Base-by-base conservation (phyloP, 495 filamentous ascomycete species). In the Cairneyella variabilis region DNA sequence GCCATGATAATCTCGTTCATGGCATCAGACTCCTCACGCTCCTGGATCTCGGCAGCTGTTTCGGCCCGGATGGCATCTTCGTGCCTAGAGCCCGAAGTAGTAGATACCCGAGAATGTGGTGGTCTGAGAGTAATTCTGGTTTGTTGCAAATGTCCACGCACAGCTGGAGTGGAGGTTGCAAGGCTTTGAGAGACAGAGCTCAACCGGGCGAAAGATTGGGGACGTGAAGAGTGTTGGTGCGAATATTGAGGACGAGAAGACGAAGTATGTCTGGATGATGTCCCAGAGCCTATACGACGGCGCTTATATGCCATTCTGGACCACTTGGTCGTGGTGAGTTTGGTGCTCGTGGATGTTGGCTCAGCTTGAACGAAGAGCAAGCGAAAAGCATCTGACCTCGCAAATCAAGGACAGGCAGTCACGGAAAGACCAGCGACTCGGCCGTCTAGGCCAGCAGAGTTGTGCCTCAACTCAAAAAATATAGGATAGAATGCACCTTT, bases 1-100 rank as follows among this genome's bases (percentile, higher is more conserved):
- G 89, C 91, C 79, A 91, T 89, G 52, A 97, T 83, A 27, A 93
- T 72, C 66, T 95, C 90, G 54, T 82, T 79, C 20, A 86, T 65
- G 1, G 73, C 74, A 55, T 95, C 89, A 3, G 71, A 71, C 44
- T 78, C 74, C 26, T 76, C 70, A 4, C 64, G 50, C 23, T 25
- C 32, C 16, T 56, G 53, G 30, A 68, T 63, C 23, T 69, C 69
- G 8, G 40, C 55, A 18, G 65, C 66, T 1, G 50, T 41, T 47
- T 66, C 60, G 5, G 27, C 43, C 22, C 27, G 16, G 32, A 42
- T 18, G 23, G 26, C 42, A 30, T 57, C 48, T 21, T 30, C 47
- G 39, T 37, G 53, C 41, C 42, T 42, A 21, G 25, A 46, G 36
- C 42, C 41, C 26, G 42, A 49, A 36, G 30, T 37, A 45, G 36